Base-by-base conservation (phyloP, 169 alveolate genomes). In the Cyclospora cayetanensis region DNA sequence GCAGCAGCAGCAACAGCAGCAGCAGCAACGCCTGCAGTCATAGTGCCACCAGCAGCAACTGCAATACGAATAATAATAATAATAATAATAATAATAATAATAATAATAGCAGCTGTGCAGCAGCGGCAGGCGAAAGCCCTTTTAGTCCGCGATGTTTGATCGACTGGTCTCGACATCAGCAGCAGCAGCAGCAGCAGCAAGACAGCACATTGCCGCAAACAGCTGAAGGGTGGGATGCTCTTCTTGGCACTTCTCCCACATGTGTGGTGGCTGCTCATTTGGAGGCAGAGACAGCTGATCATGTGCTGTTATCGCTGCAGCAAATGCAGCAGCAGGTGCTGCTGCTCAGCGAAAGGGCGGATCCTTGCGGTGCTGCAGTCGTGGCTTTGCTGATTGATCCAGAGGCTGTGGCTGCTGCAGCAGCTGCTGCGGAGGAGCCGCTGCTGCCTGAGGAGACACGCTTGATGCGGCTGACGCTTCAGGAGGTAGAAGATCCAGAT, bases 101-200 rank as follows among this genome's bases (percentile, higher is more conserved):
- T 65, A 25, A n/a, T 18, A 15, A n/a, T 25, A 25, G 41, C 9
- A 18, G 18, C n/a, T 35, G 76, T 2, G 76, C 39, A 1, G 39
- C 41, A 27, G 39, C 76, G 9, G 76, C 53, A 39, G 41, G 29
- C 53, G 53, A 70, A 29, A 25, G 27, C 53, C 25, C 20, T 5
- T 7, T n/a, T 15, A 70, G 37, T 35, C 22, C 27, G 1, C n/a
- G 25, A 18, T 1, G 15, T 18, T 35, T 70, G 11, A 27, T 70
- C 5, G 82, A 70, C 46, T 70, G 82, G 82, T 70, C 52, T 2
- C 52, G 50, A 1, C 25, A 27, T 35, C 82, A 70, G 82, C 70
- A 55, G 70, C 82, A 70, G 82, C 82, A 70, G 82, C 82, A 70
- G 82, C 82, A 70, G 82, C 55, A 70, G 53, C 55, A 70, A 18